Base-by-base conservation (phyloP, 2,329 filamentous ascomycete genomes). In the Incumbomyces lentus region DNA sequence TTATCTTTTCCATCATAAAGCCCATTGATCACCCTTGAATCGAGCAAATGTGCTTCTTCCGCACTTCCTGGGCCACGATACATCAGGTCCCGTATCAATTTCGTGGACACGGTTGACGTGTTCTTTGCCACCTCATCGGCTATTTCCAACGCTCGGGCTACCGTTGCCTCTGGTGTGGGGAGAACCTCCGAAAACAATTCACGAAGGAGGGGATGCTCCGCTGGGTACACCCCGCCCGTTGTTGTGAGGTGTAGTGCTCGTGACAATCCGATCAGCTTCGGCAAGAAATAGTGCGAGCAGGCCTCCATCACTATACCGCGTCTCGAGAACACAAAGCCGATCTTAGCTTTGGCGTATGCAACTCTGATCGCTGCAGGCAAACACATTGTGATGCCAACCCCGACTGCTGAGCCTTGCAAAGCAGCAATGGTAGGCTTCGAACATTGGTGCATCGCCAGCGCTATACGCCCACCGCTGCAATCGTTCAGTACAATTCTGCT, bases 81-180 rank as follows among this genome's bases (percentile, higher is more conserved):
- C 68, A 88, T 80, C 68, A 89, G 63, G 57, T 86, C 83, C 58
- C 77, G 75, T 75, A 85, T 87, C 47, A 86, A 58, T 52, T 76
- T 72, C 7, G 75, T 77, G 22, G 78, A 76, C 22, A 86, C 75
- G 1, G 66, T 65, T 55, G 80, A 84, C 19, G 80, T 81, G 55
- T 85, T 84, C 55, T 66, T 65, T 1, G 77, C 81, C 37, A 86
- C 74, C 44, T 86, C 82, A 17, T 72, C 70, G 1, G 84, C 83
- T 22, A 86, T 65, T 57, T 75, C 75, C 34, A 88, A 64, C 8
- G 83, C 83, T 2, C 78, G 72, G 1, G 74, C 70, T 35, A 88
- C 59, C 7, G 87, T 82, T 48, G 73, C 68, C 10, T 76, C 75
- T 0, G 76, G 71, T 3, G 63, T 68, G 2, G 76, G 69, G 1